phyloP scores from a whole-genome alignment of 2,329 filamentous ascomycete species.

The Scedosporium boydii region DNA sequence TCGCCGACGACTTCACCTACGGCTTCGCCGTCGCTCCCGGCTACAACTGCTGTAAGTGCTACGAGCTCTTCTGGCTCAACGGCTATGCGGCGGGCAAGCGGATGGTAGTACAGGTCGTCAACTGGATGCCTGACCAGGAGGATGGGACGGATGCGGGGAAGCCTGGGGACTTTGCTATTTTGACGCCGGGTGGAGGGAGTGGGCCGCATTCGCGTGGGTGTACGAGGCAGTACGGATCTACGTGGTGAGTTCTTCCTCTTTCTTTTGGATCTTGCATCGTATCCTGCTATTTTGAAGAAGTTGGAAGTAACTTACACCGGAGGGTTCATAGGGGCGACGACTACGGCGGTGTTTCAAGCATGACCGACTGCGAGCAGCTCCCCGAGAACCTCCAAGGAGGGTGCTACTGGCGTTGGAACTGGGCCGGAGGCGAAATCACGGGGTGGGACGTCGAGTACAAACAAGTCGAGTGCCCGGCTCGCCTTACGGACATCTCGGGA shows the following conservation, averaged over 20 bases:
- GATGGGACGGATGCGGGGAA: slow-evolving; percentile 8
- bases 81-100: slow-evolving; percentile 13
- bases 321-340: slow-evolving; percentile 1
- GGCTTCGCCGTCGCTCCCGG: slow-evolving; percentile 14
- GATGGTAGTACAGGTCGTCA: slow-evolving; percentile 5
- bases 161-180: slow-evolving; percentile 12
- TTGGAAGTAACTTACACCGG: not conserved
- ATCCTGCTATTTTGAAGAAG: not conserved
- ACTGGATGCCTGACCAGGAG: slow-evolving; percentile 11
- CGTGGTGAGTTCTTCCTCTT: slow-evolving; percentile 8
- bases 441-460: slow-evolving; percentile 6
- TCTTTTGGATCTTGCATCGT: not conserved
- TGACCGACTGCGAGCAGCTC: not conserved
- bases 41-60: slow-evolving; percentile 16
- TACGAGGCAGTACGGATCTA: slow-evolving; percentile 12
- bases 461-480: not conserved
- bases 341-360: slow-evolving; percentile 1
- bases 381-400: slow-evolving; percentile 5
- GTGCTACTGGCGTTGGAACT: slow-evolving; percentile 7
- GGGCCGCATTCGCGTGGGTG: slow-evolving; percentile 11
- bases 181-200: slow-evolving; percentile 12
- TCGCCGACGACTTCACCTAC: slow-evolving; percentile 13
- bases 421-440: slow-evolving; percentile 4
- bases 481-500: slow-evolving; percentile 1
- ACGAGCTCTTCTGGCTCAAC: slow-evolving; percentile 12